These are phyloP conservation scores for Kokia cookei DNA, from an alignment of 441 rosid genomes.

Conservation along the genomic window DNA sequence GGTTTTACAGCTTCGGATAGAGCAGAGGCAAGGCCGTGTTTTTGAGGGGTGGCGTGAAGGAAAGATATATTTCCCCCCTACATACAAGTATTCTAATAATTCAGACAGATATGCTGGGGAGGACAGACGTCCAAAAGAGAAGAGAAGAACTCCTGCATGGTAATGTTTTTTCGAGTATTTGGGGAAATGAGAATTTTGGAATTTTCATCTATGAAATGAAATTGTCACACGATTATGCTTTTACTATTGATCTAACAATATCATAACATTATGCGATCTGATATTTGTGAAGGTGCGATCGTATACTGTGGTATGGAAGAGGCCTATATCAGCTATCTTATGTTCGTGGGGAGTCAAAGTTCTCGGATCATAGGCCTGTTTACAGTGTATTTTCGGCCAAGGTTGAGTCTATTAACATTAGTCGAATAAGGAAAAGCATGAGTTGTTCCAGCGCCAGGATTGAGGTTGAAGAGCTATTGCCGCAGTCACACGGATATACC, in stretches of 20 bases:
- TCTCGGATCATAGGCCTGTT: constrained; percentile 99
- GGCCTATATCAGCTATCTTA: constrained; percentile 81
- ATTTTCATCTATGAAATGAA: not conserved
- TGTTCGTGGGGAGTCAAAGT: constrained; percentile 94
- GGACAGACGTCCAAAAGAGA: constrained; percentile 75
- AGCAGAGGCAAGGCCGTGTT: constrained; percentile 66
- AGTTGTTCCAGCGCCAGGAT: constrained; percentile 72
- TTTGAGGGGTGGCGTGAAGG: constrained; percentile 97
- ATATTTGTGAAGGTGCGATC: constrained; percentile 77
- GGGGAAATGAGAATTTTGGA: no score
- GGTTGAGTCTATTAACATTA: constrained; percentile 67
- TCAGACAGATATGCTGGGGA: constrained; percentile 95
- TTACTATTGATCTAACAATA: not conserved
- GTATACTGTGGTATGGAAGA: constrained; percentile 88
- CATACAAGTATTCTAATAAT: constrained; percentile 95
- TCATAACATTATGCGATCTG: constrained; percentile 2
- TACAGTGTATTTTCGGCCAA: constrained; percentile 78
- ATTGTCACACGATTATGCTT: not conserved
- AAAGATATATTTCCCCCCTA: constrained; percentile 88
- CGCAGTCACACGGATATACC: constrained; percentile 51
- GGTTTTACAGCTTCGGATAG: constrained; percentile 64
- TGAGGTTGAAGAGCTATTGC: constrained; percentile 89
- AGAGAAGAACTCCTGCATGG: constrained; percentile 98
- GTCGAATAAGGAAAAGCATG: constrained; percentile 61
- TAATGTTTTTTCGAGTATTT: constrained; percentile 5